phyloP scores from a whole-genome alignment of 768 basidiomycete genomes.

The Cystobasidium onofrii region DNA sequence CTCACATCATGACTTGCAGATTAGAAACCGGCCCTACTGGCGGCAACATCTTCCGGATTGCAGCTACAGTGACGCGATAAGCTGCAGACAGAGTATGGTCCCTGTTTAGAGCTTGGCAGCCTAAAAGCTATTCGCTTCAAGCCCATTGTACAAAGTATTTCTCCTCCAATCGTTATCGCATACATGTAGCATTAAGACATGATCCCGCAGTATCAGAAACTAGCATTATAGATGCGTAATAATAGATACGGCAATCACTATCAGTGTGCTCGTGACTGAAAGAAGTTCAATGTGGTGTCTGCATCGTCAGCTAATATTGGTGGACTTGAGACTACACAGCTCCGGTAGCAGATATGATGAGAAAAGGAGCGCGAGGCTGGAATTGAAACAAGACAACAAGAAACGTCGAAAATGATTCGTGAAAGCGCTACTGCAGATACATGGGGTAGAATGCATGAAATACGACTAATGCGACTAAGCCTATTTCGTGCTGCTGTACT shows the following conservation, averaged over 20 bases:
- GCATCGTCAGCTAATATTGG: neutral
- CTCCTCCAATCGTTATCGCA: no score
- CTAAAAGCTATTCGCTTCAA: no score
- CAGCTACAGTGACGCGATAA: conserved; percentile 9
- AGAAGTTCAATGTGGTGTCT: no score
- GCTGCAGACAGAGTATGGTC: neutral
- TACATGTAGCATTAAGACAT: no score
- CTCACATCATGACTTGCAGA: conserved; percentile 30
- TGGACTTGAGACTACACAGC: neutral
- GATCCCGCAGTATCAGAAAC: no score
- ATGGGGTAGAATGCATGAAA: neutral
- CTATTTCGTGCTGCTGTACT: conserved; percentile 20
- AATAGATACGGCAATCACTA: no score
- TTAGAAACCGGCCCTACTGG: neutral
- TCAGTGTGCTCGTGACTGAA: no score
- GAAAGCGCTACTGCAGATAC: neutral
- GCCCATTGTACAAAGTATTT: no score
- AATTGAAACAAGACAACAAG: neutral
- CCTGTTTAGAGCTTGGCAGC: neutral
- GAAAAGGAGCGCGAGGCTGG: neutral
- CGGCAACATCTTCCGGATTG: conserved; percentile 17
- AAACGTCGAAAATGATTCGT: neutral
- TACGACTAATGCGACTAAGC: neutral
- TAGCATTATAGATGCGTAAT: no score
- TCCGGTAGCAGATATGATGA: neutral